Conservation (phyloP, 768 basidiomycete species). For the Suillus discolor region DNA sequence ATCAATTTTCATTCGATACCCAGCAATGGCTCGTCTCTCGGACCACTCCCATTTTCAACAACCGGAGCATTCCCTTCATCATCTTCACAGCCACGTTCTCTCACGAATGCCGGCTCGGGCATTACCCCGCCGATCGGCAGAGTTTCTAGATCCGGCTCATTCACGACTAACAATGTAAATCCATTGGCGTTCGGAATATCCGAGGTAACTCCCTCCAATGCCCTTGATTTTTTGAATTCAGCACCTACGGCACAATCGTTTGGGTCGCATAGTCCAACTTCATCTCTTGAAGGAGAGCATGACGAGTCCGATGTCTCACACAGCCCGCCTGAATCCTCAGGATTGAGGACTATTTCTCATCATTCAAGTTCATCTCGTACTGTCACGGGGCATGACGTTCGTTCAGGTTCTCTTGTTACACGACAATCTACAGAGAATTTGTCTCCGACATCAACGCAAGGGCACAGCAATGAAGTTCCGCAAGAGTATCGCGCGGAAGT, state of each 20-base stretch:
- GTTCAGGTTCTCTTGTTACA: conserved; percentile 17
- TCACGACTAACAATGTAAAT: conserved; percentile 46
- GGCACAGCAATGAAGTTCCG: conserved; percentile 66
- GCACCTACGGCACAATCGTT: conserved; percentile 15
- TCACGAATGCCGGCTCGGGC: conserved; percentile 22
- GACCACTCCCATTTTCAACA: conserved; percentile 32
- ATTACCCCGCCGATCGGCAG: conserved; percentile 47
- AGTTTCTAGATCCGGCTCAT: conserved; percentile 60
- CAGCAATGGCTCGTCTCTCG: conserved; percentile 31
- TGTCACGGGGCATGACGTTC: conserved; percentile 17
- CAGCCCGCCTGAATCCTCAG: conserved; percentile 33
- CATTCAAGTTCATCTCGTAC: conserved; percentile 28
- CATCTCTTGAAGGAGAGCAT: conserved; percentile 55
- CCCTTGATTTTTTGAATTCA: conserved; percentile 33
- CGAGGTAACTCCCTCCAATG: conserved; percentile 25
- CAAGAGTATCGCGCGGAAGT: conserved; percentile 81
- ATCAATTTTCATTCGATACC: conserved; percentile 36
- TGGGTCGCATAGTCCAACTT: conserved; percentile 28
- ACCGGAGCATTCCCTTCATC: conserved; percentile 33
- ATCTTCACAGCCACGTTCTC: conserved; percentile 27
- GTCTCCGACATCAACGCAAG: conserved; percentile 16
- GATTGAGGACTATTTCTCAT: conserved; percentile 21
- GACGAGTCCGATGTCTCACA: conserved; percentile 48
- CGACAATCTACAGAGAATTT: conserved; percentile 31
- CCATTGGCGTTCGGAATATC: conserved; percentile 41